phyloP scores from a whole-genome alignment of 1,284 basidiomycete genomes.

The Rhizopogon parksii region DNA sequence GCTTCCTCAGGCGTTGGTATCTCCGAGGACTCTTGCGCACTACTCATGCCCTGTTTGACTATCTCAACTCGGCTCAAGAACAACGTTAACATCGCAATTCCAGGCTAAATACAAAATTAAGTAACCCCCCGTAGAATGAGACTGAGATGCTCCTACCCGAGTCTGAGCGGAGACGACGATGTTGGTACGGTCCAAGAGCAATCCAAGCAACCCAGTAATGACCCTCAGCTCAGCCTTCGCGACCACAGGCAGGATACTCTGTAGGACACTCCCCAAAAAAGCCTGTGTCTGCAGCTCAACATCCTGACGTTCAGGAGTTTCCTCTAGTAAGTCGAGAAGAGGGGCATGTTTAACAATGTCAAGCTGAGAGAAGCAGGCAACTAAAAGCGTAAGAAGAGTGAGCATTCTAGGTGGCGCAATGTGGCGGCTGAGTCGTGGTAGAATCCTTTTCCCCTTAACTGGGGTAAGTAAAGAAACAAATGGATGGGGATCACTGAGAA shows the following conservation, averaged over 20 bases:
- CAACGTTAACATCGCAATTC: constrained; percentile 86
- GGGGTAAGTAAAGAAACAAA: constrained; percentile 90
- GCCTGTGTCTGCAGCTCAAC: constrained; percentile 84
- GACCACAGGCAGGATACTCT: constrained; percentile 79
- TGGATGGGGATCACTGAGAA: constrained; percentile 81
- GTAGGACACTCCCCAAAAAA: constrained; percentile 82
- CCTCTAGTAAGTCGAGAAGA: constrained; percentile 61
- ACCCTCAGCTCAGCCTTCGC: constrained; percentile 74
- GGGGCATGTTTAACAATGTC: constrained; percentile 80
- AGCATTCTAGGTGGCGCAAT: constrained; percentile 76
- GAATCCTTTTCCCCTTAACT: constrained; percentile 88
- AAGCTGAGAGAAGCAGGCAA: constrained; percentile 90
- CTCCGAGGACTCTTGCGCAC: constrained; percentile 44
- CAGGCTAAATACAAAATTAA: constrained; percentile 52
- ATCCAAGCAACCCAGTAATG: constrained; percentile 80
- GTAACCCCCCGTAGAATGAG: constrained; percentile 4
- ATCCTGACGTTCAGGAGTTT: constrained; percentile 61
- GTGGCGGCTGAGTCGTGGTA: constrained; percentile 87
- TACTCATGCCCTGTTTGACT: constrained; percentile 68
- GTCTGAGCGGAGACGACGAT: constrained; percentile 67
- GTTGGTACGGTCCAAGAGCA: constrained; percentile 81
- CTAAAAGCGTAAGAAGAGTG: constrained; percentile 84
- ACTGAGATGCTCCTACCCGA: constrained; percentile 46
- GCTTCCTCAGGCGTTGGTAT: constrained; percentile 66
- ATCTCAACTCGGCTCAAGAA: constrained; percentile 90